phyloP scores from a whole-genome alignment of 108 stramenopile species.

The Conticribra weissflogii region DNA sequence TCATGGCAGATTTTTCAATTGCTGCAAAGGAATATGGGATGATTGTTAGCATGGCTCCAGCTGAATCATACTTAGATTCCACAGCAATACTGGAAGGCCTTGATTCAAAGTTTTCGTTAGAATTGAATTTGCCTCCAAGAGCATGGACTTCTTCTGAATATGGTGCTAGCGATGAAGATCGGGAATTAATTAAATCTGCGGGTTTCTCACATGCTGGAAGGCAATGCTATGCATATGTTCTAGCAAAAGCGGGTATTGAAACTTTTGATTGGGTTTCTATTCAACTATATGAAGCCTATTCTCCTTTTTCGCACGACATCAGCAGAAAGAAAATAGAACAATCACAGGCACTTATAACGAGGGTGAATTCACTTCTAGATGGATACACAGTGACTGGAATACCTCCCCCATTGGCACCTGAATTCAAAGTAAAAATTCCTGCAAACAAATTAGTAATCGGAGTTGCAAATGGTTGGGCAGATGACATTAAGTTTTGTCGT shows the following conservation, averaged over 20 bases:
- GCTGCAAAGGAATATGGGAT: conserved; percentile 55
- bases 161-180: conserved; percentile 46
- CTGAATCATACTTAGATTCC: conserved; percentile 85
- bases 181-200: conserved; percentile 12
- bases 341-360: conserved; percentile 27
- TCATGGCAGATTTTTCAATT: conserved; percentile 59
- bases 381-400: conserved; percentile 25
- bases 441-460: conserved; percentile 69
- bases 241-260: conserved; percentile 65
- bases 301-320: conserved; percentile 62
- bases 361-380: conserved; percentile 12
- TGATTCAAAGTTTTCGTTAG: conserved; percentile 34
- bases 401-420: neutral
- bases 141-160: conserved; percentile 37
- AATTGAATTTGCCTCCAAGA: conserved; percentile 31
- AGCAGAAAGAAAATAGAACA: conserved; percentile 11
- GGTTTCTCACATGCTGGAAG: conserved; percentile 74
- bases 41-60: conserved; percentile 83
- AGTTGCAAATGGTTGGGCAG: conserved; percentile 71
- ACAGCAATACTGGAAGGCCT: conserved; percentile 13
- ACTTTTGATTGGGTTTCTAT: conserved; percentile 80
- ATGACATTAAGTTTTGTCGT: conserved; percentile 36
- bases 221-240: conserved; percentile 79
- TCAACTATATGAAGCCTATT: conserved; percentile 87
- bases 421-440: conserved; percentile 41